phyloP scores from a whole-genome alignment of 352 stramenopile genomes.

The Phytophthora pistaciae region DNA sequence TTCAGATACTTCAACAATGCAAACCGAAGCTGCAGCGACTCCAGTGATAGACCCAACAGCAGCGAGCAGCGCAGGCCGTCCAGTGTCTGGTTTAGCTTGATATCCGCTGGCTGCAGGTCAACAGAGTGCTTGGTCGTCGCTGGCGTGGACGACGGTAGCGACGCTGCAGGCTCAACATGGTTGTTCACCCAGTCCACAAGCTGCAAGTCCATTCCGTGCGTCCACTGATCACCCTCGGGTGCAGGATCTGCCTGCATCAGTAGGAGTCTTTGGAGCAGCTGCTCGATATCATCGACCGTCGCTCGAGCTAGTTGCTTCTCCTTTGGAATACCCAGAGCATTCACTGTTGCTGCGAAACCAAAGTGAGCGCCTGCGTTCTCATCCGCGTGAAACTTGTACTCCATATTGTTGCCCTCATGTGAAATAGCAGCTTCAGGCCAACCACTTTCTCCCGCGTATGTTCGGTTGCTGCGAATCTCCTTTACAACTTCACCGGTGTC shows the following conservation, averaged over 20 bases:
- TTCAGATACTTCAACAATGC: constrained; percentile 89
- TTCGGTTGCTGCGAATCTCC: constrained; percentile 36
- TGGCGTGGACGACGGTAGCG: constrained; percentile 22
- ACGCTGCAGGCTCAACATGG: constrained; percentile 61
- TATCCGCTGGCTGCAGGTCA: constrained; percentile 76
- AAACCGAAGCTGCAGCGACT: constrained; percentile 80
- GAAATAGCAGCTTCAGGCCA: constrained; percentile 68
- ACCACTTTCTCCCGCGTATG: constrained; percentile 47
- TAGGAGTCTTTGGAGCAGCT: constrained; percentile 41
- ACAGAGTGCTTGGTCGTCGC: constrained; percentile 48
- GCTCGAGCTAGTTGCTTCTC: constrained; percentile 74
- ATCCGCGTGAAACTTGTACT: constrained; percentile 66
- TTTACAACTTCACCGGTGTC: constrained; percentile 16
- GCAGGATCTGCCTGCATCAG: constrained; percentile 15
- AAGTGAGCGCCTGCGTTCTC: constrained; percentile 69
- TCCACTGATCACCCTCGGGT: constrained; percentile 45
- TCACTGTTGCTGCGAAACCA: constrained; percentile 68
- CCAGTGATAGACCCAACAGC: constrained; percentile 61
- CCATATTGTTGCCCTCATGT: constrained; percentile 65
- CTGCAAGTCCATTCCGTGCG: constrained; percentile 79
- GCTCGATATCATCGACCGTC: constrained; percentile 48
- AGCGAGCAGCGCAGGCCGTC: constrained; percentile 81
- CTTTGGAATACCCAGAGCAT: constrained; percentile 59
- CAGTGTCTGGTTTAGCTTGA: constrained; percentile 72
- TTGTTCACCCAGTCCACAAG: constrained; percentile 91